phyloP scores from a whole-genome alignment of 2,329 filamentous ascomycete genomes.

The Moelleriella libera region DNA sequence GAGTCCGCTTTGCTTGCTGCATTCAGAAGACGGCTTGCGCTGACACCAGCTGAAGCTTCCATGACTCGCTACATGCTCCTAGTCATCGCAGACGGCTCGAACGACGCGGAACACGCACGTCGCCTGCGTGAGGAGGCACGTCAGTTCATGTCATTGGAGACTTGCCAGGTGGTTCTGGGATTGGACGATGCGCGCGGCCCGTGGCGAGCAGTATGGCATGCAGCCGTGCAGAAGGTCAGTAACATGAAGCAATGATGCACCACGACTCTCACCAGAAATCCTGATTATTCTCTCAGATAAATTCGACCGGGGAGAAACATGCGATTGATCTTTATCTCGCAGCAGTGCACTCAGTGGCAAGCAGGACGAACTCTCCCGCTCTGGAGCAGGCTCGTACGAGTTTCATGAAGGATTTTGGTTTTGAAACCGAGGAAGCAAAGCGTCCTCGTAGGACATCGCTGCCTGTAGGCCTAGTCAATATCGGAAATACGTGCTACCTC shows the following conservation, averaged over 20 bases:
- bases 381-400: conserved; percentile 11
- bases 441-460: conserved; percentile 30
- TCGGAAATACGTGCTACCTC: conserved; percentile 95
- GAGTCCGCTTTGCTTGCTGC: conserved; percentile 19
- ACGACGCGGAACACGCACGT: conserved; percentile 17
- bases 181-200: conserved; percentile 10
- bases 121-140: conserved; percentile 18
- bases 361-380: conserved; percentile 10
- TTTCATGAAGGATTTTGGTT: no score
- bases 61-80: conserved; percentile 19
- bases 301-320: no score
- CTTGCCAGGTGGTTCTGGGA: conserved; percentile 17
- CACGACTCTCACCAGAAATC: no score
- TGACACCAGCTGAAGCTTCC: conserved; percentile 15
- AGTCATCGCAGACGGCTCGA: conserved; percentile 17
- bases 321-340: conserved; percentile 14
- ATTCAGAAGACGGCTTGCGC: conserved; percentile 18
- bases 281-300: no score
- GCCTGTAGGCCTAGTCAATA: conserved; percentile 81
- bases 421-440: no score
- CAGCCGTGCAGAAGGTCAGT: conserved; percentile 15
- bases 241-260: conserved; percentile 12
- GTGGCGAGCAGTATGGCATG: conserved; percentile 11
- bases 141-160: conserved; percentile 20
- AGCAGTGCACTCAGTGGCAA: conserved; percentile 20